phyloP scores from a whole-genome alignment of 306 rosid species.

The Comarum palustre region DNA sequence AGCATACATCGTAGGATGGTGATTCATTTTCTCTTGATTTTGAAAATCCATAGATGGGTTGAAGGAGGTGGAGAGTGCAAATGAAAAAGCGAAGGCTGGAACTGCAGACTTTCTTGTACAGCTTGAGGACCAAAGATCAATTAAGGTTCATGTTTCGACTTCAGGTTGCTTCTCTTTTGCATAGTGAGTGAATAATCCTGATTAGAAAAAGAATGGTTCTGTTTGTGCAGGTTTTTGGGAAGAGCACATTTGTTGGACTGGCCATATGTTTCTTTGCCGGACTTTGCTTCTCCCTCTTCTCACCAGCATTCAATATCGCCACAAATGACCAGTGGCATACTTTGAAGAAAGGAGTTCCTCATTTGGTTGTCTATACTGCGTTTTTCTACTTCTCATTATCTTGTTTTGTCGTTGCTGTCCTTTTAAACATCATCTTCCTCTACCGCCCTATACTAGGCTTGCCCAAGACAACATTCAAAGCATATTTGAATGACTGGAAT shows the following conservation, averaged over 20 bases:
- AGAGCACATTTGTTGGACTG: constrained; percentile 57
- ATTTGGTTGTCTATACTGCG: constrained; percentile 70
- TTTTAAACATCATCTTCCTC: constrained; percentile 71
- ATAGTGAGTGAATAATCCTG: neutral
- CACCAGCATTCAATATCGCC: constrained; percentile 92
- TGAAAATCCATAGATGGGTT: constrained; percentile 29
- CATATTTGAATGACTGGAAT: constrained; percentile 69
- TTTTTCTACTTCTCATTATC: constrained; percentile 85
- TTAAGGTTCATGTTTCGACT: constrained; percentile 45
- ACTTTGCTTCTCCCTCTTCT: constrained; percentile 72
- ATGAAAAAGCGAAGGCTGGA: constrained; percentile 53
- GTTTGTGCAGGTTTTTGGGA: constrained; percentile 74
- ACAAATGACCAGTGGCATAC: constrained; percentile 93
- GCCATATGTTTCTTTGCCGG: constrained; percentile 73
- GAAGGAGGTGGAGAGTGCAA: constrained; percentile 42
- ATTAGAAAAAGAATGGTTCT: neutral
- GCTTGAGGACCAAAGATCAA: constrained; percentile 70
- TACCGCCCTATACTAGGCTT: constrained; percentile 65
- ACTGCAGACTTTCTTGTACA: constrained; percentile 71
- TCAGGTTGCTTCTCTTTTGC: neutral
- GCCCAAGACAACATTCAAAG: constrained; percentile 72
- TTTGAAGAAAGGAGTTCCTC: constrained; percentile 67
- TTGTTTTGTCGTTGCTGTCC: constrained; percentile 57
- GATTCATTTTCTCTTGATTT: constrained; percentile 12
- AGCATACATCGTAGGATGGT: constrained; percentile 20